phyloP scores from a whole-genome alignment of 345 rosid species.

The Ceriops zippeliana region DNA sequence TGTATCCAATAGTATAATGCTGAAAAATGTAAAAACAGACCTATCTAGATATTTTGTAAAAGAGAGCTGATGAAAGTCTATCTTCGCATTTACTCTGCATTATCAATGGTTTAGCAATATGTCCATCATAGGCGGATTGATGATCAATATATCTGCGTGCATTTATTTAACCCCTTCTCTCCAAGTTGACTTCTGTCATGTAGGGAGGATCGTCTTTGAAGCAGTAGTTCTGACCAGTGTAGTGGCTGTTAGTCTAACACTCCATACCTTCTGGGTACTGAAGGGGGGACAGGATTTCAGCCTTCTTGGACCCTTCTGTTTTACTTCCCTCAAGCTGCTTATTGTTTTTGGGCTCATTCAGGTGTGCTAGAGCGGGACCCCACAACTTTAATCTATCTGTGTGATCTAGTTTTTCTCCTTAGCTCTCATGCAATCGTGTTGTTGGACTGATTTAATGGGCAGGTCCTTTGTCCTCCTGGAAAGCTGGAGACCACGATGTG shows the following conservation, averaged over 20 bases:
- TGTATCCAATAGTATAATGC: no score
- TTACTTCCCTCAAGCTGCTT: neutral
- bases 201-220: conserved; percentile 15
- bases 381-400: no score
- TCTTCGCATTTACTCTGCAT: neutral
- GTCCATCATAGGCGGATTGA: no score
- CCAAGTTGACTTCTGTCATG: neutral
- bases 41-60: no score
- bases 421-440: no score
- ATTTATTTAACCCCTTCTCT: neutral
- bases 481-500: neutral
- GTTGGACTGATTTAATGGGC: neutral
- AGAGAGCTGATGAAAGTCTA: neutral
- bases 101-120: neutral
- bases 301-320: conserved; percentile 13
- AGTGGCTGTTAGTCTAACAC: conserved; percentile 1
- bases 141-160: neutral
- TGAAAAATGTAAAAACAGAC: no score
- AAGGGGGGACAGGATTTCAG: conserved; percentile 13
- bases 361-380: neutral
- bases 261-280: conserved; percentile 13
- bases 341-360: conserved; percentile 3
- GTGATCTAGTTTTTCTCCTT: no score
- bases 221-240: conserved; percentile 3
- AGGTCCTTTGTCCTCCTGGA: conserved; percentile 4